Conservation (phyloP, 495 filamentous ascomycete species). For the Astrocystis sublimbata region DNA sequence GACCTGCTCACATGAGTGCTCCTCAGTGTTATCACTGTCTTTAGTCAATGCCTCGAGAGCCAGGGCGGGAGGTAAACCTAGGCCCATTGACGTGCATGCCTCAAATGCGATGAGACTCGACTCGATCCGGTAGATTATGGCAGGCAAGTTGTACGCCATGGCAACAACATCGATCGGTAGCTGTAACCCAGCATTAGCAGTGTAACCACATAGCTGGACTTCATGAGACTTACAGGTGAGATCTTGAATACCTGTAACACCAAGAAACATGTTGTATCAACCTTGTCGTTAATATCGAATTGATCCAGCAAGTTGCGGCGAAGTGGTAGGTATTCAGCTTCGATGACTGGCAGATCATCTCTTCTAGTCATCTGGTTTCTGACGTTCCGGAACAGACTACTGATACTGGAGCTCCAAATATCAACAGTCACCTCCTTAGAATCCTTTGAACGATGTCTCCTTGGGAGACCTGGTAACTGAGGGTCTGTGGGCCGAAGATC, state of each 20-base stretch:
- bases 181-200: conserved; percentile 46
- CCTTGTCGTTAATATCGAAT: conserved; percentile 35
- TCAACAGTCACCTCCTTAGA: conserved; percentile 24
- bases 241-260: conserved; percentile 60
- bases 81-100: conserved; percentile 53
- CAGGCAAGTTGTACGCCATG: conserved; percentile 73
- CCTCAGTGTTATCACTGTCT: conserved; percentile 87
- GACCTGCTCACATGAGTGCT: conserved; percentile 67
- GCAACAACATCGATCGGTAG: conserved; percentile 64
- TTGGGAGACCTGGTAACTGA: conserved; percentile 39
- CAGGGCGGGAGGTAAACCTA: conserved; percentile 63
- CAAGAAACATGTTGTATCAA: conserved; percentile 46
- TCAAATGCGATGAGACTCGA: conserved; percentile 80
- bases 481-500: conserved; percentile 47
- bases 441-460: conserved; percentile 26
- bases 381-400: conserved; percentile 39
- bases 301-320: conserved; percentile 82
- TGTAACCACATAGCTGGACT: not conserved
- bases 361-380: conserved; percentile 41
- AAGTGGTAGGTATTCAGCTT: conserved; percentile 69
- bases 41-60: conserved; percentile 94
- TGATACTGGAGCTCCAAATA: conserved; percentile 49
- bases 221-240: conserved; percentile 63
- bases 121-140: conserved; percentile 81
- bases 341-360: conserved; percentile 73